These are phyloP conservation scores for Ajuga chamaepitys DNA, from an alignment of 257 asterid genomes.

Conservation along the genomic window DNA sequence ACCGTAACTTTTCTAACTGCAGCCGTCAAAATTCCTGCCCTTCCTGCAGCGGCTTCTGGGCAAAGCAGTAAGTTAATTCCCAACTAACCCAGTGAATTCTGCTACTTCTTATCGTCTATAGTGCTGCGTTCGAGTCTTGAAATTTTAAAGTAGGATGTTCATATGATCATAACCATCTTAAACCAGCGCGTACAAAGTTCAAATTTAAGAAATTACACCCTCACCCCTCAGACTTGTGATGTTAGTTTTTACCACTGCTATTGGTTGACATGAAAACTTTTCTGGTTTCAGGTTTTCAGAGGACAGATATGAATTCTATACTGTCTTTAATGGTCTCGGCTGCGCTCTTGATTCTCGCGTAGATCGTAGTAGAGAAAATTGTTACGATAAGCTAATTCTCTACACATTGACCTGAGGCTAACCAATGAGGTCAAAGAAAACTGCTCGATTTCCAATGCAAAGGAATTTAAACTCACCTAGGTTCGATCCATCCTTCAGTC, in stretches of 20 bases:
- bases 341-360: slow-evolving; percentile 29
- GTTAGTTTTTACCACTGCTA: background rate
- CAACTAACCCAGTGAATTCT: background rate
- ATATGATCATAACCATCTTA: too few species aligned
- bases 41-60: slow-evolving; percentile 96
- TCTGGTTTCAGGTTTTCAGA: slow-evolving; percentile 30
- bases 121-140: too few species aligned
- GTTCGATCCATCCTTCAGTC: slow-evolving; percentile 16
- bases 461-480: slow-evolving; percentile 16
- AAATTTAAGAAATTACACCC: too few species aligned
- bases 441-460: background rate
- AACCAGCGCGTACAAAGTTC: too few species aligned
- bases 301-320: background rate
- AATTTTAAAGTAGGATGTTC: too few species aligned
- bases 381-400: slow-evolving; percentile 15
- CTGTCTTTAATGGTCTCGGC: slow-evolving; percentile 22
- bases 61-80: slow-evolving; percentile 54
- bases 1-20: slow-evolving; percentile 18
- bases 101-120: too few species aligned
- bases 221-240: background rate
- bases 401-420: background rate
- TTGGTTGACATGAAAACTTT: slow-evolving; percentile 1
- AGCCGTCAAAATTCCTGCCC: slow-evolving; percentile 92
- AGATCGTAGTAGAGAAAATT: slow-evolving; percentile 8
- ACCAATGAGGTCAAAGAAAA: background rate